phyloP scores from a whole-genome alignment of 805 yeast genomes.

The Dipodascus geniculatus region DNA sequence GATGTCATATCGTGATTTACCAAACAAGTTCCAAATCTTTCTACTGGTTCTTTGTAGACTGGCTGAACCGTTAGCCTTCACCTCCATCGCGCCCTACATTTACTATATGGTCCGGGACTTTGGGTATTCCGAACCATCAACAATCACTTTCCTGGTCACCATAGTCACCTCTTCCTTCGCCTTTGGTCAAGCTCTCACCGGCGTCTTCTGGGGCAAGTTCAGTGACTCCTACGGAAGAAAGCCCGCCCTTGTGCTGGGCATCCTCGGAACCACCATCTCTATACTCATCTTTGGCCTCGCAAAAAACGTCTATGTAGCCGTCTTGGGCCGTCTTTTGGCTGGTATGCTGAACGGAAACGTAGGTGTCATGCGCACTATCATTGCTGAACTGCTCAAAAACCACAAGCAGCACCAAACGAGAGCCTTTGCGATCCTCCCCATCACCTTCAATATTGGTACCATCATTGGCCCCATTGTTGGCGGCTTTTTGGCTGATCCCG shows the following conservation, averaged over 20 bases:
- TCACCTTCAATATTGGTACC: slow-evolving; percentile 47
- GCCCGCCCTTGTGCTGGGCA: slow-evolving; percentile 38
- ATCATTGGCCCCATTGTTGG: slow-evolving; percentile 51
- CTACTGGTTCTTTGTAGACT: slow-evolving; percentile 28
- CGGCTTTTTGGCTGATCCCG: slow-evolving; percentile 38
- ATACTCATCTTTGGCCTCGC: slow-evolving; percentile 43
- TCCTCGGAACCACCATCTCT: slow-evolving; percentile 39
- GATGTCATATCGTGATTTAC: slow-evolving; percentile 13
- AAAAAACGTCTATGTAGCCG: slow-evolving; percentile 38
- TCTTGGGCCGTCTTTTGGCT: slow-evolving; percentile 40
- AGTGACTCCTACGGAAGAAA: slow-evolving; percentile 47
- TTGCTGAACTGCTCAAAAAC: slow-evolving; percentile 43
- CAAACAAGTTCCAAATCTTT: slow-evolving; percentile 15
- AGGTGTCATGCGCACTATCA: slow-evolving; percentile 48
- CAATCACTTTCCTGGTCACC: slow-evolving; percentile 28
- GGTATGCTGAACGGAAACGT: slow-evolving; percentile 53
- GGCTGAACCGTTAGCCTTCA: slow-evolving; percentile 52
- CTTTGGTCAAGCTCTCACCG: slow-evolving; percentile 44
- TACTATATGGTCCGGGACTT: slow-evolving; percentile 53
- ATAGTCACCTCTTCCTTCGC: slow-evolving; percentile 45
- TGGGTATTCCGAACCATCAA: slow-evolving; percentile 23
- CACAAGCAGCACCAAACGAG: slow-evolving; percentile 47
- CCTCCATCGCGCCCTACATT: slow-evolving; percentile 51
- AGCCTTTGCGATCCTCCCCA: slow-evolving; percentile 51
- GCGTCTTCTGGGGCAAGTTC: slow-evolving; percentile 47